phyloP scores from a whole-genome alignment of 2,329 filamentous ascomycete species.

The Trichophaea hybrida region DNA sequence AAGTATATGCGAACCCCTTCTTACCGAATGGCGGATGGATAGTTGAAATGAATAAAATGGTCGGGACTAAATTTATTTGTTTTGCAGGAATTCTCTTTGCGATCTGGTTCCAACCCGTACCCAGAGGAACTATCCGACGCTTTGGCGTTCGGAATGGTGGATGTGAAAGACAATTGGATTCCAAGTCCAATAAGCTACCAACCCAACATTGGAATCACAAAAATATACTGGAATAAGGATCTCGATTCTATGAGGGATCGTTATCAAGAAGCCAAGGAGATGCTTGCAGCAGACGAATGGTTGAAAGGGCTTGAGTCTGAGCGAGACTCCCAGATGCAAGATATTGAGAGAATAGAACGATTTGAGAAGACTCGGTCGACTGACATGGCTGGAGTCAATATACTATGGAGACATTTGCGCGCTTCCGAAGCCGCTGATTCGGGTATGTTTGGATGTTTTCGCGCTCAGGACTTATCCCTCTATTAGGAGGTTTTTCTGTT shows the following conservation, averaged over 20 bases:
- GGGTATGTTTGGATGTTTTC: not conserved
- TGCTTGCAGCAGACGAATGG: slow-evolving; percentile 64
- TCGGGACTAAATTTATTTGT: slow-evolving; percentile 24
- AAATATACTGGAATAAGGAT: slow-evolving; percentile 44
- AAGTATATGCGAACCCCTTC: not conserved
- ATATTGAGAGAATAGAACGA: slow-evolving; percentile 58
- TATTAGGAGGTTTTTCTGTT: too few species aligned
- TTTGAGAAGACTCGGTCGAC: slow-evolving; percentile 40
- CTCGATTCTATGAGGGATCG: slow-evolving; percentile 40
- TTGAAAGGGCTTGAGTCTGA: slow-evolving; percentile 55
- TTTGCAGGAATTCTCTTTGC: slow-evolving; percentile 53
- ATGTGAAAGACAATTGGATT: slow-evolving; percentile 24
- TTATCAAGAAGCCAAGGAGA: slow-evolving; percentile 47
- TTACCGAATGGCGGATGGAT: not conserved
- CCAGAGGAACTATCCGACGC: slow-evolving; percentile 50
- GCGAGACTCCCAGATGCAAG: slow-evolving; percentile 46
- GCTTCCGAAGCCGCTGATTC: not conserved
- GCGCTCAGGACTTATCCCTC: not conserved
- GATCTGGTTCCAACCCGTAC: slow-evolving; percentile 43
- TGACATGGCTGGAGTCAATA: not conserved
- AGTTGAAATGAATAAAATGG: not conserved
- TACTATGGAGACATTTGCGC: not conserved
- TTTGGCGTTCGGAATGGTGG: slow-evolving; percentile 49
- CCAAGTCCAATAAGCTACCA: slow-evolving; percentile 35
- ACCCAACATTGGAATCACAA: slow-evolving; percentile 41